Evolutionary conservation across 2,329 filamentous ascomycete species (phyloP).

Genomic region (Cryphonectria nitschkei): DNA sequence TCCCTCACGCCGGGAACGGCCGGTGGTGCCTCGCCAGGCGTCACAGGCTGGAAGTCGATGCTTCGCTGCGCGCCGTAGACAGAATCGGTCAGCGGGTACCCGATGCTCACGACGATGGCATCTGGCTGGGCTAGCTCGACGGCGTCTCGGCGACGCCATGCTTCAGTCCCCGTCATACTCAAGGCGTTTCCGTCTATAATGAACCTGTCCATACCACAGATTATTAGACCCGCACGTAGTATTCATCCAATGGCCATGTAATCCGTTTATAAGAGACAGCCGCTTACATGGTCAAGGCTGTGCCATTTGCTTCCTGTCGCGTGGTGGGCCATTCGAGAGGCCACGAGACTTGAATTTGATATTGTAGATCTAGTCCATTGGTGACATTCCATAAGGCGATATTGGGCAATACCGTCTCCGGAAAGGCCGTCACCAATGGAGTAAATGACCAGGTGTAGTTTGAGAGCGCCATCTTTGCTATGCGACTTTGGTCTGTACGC

Average conservation of each 20-base stretch:
- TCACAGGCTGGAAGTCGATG: constrained; percentile 35
- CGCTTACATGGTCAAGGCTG: constrained; percentile 17
- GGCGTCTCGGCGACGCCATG: constrained; percentile 34
- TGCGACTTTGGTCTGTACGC: not conserved
- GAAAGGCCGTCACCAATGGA: constrained; percentile 25
- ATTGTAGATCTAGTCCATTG: constrained; percentile 26
- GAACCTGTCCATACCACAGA: constrained; percentile 29
- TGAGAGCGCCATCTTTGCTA: constrained; percentile 15
- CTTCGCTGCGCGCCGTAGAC: constrained; percentile 32
- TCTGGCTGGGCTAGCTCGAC: constrained; percentile 34
- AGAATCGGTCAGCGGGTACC: constrained; percentile 34
- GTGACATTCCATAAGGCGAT: constrained; percentile 29
- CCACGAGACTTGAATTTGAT: constrained; percentile 30
- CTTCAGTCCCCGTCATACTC: constrained; percentile 34
- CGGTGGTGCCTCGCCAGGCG: constrained; percentile 26
- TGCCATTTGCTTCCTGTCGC: constrained; percentile 17
- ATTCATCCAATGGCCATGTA: too few relatives aligned
- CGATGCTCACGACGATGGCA: constrained; percentile 35
- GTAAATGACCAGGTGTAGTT: constrained; percentile 34
- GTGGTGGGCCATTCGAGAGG: constrained; percentile 27
- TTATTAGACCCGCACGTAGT: not conserved
- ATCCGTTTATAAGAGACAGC: not conserved
- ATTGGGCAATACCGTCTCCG: constrained; percentile 28
- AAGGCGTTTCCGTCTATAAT: constrained; percentile 37
- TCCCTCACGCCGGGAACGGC: constrained; percentile 18